Conservation (phyloP, 1,284 basidiomycete genomes). For the Boletus sp. region DNA sequence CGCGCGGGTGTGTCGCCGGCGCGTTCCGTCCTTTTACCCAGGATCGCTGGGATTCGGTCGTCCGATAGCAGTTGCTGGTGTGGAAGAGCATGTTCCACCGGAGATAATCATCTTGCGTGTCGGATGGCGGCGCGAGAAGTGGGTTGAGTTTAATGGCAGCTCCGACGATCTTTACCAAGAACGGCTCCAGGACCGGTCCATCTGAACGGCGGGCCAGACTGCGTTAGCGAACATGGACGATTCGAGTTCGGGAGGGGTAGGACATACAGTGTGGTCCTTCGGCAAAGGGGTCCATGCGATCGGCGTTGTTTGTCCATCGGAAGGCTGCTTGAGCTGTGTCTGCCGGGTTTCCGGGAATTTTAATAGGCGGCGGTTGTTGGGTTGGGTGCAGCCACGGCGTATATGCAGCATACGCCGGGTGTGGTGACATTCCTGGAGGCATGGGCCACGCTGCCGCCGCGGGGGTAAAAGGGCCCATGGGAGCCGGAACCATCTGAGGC, state of each 20-base stretch:
- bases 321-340: slow-evolving; percentile 29
- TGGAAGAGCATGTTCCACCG: slow-evolving; percentile 74
- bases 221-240: slow-evolving; percentile 10
- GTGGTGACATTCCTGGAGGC: slow-evolving; percentile 24
- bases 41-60: slow-evolving; percentile 56
- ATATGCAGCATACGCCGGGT: slow-evolving; percentile 22
- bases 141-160: slow-evolving; percentile 56
- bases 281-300: slow-evolving; percentile 27
- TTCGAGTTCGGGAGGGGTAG: neutral
- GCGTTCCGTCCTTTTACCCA: slow-evolving; percentile 65
- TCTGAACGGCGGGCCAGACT: slow-evolving; percentile 41
- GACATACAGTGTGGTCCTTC: slow-evolving; percentile 33
- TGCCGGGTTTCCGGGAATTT: slow-evolving; percentile 16
- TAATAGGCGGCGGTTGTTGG: slow-evolving; percentile 23
- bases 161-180: slow-evolving; percentile 47
- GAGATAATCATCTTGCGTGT: slow-evolving; percentile 49
- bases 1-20: slow-evolving; percentile 71
- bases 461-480: slow-evolving; percentile 24
- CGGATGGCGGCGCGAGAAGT: slow-evolving; percentile 48
- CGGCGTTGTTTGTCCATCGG: slow-evolving; percentile 28
- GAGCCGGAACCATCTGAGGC: slow-evolving; percentile 16
- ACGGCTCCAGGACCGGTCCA: slow-evolving; percentile 66
- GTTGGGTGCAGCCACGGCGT: slow-evolving; percentile 28
- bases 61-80: slow-evolving; percentile 57
- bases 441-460: slow-evolving; percentile 30